Conservation (phyloP, 2,329 filamentous ascomycete species). For the Fusarium sarcochroum region DNA sequence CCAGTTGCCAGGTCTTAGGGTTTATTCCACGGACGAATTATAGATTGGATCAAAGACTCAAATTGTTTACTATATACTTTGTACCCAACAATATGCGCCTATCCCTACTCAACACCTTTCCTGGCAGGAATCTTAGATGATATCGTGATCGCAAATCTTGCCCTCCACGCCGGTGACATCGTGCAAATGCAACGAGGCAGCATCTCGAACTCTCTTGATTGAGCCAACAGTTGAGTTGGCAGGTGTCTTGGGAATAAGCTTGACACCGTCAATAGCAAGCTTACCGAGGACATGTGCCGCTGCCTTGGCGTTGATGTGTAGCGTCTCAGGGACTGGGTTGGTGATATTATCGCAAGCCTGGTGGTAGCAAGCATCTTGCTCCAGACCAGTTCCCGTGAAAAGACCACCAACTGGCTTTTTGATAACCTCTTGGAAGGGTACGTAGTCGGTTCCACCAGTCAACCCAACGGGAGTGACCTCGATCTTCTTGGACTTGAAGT, state of each 20-base stretch:
- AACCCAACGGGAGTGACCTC: conserved; percentile 47
- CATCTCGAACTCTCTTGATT: conserved; percentile 37
- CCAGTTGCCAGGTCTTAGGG: too few species aligned
- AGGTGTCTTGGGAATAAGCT: conserved; percentile 45
- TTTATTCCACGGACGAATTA: too few species aligned
- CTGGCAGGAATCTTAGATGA: conserved; percentile 30
- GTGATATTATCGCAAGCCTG: conserved; percentile 57
- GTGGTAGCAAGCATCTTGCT: conserved; percentile 51
- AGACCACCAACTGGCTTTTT: conserved; percentile 68
- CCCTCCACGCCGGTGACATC: conserved; percentile 22
- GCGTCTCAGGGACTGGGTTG: conserved; percentile 55
- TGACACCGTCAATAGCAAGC: conserved; percentile 41
- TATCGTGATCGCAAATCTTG: conserved; percentile 47
- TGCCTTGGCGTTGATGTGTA: conserved; percentile 51
- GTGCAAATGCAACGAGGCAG: conserved; percentile 39
- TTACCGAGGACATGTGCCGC: conserved; percentile 63
- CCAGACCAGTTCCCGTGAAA: conserved; percentile 64
- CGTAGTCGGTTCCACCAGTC: conserved; percentile 71
- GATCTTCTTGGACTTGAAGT: conserved; percentile 52
- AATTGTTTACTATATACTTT: neutral
- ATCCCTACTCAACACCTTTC: neutral
- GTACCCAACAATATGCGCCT: neutral
- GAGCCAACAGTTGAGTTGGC: conserved; percentile 34
- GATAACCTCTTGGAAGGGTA: conserved; percentile 69
- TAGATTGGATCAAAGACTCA: neutral